These are phyloP conservation scores for Darksidea phi DNA, from an alignment of 495 filamentous ascomycete species.

Conservation along the genomic window DNA sequence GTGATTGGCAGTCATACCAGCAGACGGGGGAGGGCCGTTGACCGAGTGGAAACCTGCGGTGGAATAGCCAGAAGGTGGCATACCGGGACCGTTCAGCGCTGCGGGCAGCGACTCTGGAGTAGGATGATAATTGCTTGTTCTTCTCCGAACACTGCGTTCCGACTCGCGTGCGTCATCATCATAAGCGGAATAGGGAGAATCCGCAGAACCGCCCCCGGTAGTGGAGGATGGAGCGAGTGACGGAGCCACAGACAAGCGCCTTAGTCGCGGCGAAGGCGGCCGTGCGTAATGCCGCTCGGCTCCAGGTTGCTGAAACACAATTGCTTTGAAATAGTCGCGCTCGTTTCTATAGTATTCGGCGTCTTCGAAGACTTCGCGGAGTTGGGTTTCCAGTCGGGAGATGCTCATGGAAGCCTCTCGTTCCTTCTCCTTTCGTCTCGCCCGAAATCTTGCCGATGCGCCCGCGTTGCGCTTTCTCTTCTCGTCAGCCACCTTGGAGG, in stretches of 20 bases:
- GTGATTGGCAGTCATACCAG: background rate
- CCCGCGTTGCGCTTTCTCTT: constrained; percentile 73
- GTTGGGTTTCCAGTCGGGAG: constrained; percentile 61
- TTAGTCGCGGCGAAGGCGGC: constrained; percentile 38
- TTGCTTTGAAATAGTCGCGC: constrained; percentile 41
- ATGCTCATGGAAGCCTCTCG: constrained; percentile 67
- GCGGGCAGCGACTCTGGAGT: constrained; percentile 11
- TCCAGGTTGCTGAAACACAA: constrained; percentile 36
- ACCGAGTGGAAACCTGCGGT: constrained; percentile 20
- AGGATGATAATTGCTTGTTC: constrained; percentile 34
- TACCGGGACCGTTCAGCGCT: constrained; percentile 15
- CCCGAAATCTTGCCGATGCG: constrained; percentile 84
- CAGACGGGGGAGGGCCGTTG: constrained; percentile 7
- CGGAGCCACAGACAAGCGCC: constrained; percentile 15
- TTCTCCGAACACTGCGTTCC: constrained; percentile 33
- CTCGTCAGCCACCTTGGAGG: constrained; percentile 44
- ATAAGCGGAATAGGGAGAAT: constrained; percentile 25
- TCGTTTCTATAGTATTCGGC: constrained; percentile 45
- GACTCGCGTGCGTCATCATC: constrained; percentile 11
- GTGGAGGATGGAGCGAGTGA: constrained; percentile 18
- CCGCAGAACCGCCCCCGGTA: constrained; percentile 10
- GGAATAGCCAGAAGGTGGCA: constrained; percentile 14
- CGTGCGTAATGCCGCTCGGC: constrained; percentile 42
- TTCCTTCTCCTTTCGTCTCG: constrained; percentile 86
- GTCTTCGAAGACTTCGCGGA: constrained; percentile 44